phyloP scores from a whole-genome alignment of 176 grass and related monocot genomes.

The Pontederia crassipes region DNA sequence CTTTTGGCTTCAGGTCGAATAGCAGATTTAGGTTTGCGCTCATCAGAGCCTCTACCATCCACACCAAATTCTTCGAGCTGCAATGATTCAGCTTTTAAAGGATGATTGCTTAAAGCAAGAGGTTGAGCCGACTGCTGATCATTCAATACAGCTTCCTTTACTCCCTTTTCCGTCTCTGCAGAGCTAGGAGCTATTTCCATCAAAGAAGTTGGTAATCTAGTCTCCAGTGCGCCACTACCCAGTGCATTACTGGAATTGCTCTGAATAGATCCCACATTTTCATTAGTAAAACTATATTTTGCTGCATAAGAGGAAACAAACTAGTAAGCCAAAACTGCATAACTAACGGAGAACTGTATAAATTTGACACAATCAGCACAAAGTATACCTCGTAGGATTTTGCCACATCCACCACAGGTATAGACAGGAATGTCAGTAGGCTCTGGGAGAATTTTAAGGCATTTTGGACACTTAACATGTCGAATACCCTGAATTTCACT shows the following conservation, averaged over 20 bases:
- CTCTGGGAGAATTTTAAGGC: slow-evolving; percentile 56
- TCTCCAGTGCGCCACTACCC: neutral
- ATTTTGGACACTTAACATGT: slow-evolving; percentile 80
- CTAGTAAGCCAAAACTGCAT: slow-evolving; percentile 8
- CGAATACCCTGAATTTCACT: slow-evolving; percentile 26
- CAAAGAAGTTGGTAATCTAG: slow-evolving; percentile 12
- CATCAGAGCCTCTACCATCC: no score
- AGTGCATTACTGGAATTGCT: no score
- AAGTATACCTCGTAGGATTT: slow-evolving; percentile 57
- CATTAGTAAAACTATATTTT: slow-evolving; percentile 31
- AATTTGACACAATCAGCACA: slow-evolving; percentile 1
- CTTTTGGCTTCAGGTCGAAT: neutral
- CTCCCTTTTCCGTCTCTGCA: neutral
- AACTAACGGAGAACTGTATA: neutral
- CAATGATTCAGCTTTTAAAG: no score
- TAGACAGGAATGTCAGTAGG: slow-evolving; percentile 42
- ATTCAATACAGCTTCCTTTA: neutral
- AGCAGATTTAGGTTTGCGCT: no score
- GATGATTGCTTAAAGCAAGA: no score
- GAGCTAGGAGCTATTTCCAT: slow-evolving; percentile 17
- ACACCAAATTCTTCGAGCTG: no score
- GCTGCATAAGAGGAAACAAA: slow-evolving; percentile 31
- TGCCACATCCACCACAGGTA: slow-evolving; percentile 51
- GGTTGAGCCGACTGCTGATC: neutral
- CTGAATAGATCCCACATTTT: slow-evolving; percentile 24